These are phyloP conservation scores for Paramecium primaurelia DNA, from an alignment of 73 alveolate species.

Conservation along the genomic window DNA sequence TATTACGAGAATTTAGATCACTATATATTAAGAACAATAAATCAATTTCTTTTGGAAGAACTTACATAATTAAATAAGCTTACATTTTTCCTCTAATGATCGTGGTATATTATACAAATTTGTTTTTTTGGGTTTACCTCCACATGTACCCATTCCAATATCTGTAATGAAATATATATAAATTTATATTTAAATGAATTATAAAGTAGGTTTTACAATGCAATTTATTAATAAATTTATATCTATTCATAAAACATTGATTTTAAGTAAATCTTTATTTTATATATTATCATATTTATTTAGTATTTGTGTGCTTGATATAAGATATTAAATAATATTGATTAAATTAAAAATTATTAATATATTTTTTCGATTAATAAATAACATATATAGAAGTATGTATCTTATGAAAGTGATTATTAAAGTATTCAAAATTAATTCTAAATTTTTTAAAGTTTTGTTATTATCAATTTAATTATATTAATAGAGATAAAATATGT, in stretches of 20 bases:
- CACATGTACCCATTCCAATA: conserved; percentile 13
- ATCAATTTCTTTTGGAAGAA: conserved; percentile 9
- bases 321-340: too few species aligned
- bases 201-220: not conserved
- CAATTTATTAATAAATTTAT: not conserved
- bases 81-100: not conserved
- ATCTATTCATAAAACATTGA: not conserved
- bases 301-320: too few species aligned
- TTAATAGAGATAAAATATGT: too few species aligned
- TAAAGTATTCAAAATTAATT: too few species aligned
- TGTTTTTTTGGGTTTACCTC: not conserved
- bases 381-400: not conserved
- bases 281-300: too few species aligned
- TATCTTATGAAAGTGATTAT: too few species aligned
- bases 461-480: too few species aligned
- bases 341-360: too few species aligned
- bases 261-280: too few species aligned
- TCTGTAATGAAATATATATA: not conserved
- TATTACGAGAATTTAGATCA: not conserved
- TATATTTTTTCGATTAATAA: not conserved
- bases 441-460: too few species aligned
- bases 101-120: not conserved
- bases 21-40: not conserved
- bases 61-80: not conserved
- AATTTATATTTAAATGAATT: not conserved